Conservation (phyloP, 192 early-diverging fungal genomes). For the Dimargaris verticillata region DNA sequence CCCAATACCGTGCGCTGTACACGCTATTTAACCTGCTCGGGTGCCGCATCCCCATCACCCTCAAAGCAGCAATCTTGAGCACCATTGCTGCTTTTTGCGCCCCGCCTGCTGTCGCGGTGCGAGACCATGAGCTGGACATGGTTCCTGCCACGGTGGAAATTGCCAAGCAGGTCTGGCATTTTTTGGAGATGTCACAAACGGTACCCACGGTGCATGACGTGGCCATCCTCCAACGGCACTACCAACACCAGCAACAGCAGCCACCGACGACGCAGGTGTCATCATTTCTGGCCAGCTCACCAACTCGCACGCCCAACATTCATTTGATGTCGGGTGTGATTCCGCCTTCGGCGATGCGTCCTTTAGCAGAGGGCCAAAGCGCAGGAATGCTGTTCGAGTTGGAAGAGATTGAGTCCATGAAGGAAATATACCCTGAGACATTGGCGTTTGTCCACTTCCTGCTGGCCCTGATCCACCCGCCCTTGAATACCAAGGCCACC, state of each 20-base stretch:
- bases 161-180: constrained; percentile 55
- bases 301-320: constrained; percentile 14
- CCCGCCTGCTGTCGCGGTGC: constrained; percentile 19
- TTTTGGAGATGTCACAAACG: constrained; percentile 58
- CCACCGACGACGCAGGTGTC: constrained; percentile 11
- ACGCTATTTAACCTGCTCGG: constrained; percentile 69
- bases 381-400: constrained; percentile 56
- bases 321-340: neutral
- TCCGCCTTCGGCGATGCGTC: neutral
- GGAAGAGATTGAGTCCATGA: constrained; percentile 59
- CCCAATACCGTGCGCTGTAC: constrained; percentile 44
- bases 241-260: constrained; percentile 12
- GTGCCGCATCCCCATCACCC: constrained; percentile 50
- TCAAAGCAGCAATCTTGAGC: constrained; percentile 68
- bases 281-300: constrained; percentile 2
- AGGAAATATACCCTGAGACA: constrained; percentile 74
- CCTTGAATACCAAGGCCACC: constrained; percentile 14
- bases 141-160: constrained; percentile 31
- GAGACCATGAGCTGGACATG: constrained; percentile 20
- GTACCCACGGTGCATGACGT: constrained; percentile 25
- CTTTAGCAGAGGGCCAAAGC: constrained; percentile 4
- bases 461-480: constrained; percentile 44
- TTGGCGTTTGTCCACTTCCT: constrained; percentile 67
- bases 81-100: constrained; percentile 70
- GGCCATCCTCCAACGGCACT: constrained; percentile 8